Evolutionary conservation across 257 asterid species (phyloP).

Genomic region (Solanum virginianum): DNA sequence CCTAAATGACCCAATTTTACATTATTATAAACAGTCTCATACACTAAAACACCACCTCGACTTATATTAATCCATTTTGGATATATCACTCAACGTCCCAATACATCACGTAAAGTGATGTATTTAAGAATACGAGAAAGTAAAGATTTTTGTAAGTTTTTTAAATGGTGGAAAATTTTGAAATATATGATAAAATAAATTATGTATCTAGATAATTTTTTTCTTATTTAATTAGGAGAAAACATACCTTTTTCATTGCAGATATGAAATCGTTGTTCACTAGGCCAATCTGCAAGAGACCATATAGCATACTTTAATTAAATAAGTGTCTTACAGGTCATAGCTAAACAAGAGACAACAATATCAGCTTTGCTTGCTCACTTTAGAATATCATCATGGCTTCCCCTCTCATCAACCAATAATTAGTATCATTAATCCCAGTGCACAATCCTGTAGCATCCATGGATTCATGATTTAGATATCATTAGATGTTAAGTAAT

Average conservation of each 20-base stretch:
- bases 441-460: conserved; percentile 3
- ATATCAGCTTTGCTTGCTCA: conserved; percentile 68
- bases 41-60: neutral
- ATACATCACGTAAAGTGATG: too few species aligned
- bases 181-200: too few species aligned
- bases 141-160: too few species aligned
- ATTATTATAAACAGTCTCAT: neutral
- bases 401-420: conserved; percentile 74
- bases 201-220: too few species aligned
- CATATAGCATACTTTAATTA: neutral
- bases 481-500: neutral
- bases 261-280: conserved; percentile 55
- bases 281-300: conserved; percentile 56
- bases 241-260: conserved; percentile 74
- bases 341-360: conserved; percentile 63
- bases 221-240: too few species aligned
- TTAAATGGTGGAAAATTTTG: too few species aligned
- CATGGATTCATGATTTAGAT: neutral
- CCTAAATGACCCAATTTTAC: neutral
- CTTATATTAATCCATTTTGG: neutral
- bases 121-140: too few species aligned
- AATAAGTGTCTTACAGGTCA: conserved; percentile 46
- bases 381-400: conserved; percentile 46
- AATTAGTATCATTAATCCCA: conserved; percentile 11
- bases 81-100: too few species aligned